phyloP scores from a whole-genome alignment of 176 grass and related monocot species.

The Aegilops tauschii region DNA sequence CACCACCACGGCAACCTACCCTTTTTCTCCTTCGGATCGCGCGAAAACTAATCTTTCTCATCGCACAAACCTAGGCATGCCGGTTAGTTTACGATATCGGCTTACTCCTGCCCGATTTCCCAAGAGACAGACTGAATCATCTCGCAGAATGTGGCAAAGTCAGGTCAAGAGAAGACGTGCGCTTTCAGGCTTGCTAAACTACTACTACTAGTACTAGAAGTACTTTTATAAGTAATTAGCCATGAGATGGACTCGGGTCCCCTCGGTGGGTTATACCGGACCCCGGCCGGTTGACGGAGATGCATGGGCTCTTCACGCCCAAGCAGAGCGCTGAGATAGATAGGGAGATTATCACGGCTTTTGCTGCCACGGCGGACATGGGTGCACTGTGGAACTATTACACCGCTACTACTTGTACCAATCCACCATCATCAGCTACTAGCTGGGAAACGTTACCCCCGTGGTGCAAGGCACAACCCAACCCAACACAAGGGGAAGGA shows the following conservation, averaged over 20 bases:
- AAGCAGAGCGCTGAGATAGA: not conserved
- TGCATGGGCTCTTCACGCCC: not conserved
- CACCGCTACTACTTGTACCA: not conserved
- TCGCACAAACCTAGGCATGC: conserved; percentile 10
- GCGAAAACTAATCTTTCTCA: not conserved
- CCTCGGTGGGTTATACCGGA: not conserved
- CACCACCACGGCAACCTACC: not conserved
- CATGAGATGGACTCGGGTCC: conserved; percentile 1
- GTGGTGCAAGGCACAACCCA: not conserved
- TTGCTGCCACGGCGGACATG: not conserved
- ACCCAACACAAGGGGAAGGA: not conserved
- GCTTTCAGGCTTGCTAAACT: not conserved
- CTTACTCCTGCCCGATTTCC: conserved; percentile 15
- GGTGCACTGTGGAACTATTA: not conserved
- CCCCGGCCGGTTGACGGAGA: not conserved
- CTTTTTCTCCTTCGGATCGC: conserved; percentile 31
- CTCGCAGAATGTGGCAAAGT: conserved; percentile 28
- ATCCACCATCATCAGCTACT: not conserved
- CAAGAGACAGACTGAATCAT: conserved; percentile 29
- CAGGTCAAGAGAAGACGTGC: conserved; percentile 9
- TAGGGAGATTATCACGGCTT: not conserved
- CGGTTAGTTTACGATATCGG: conserved; percentile 31
- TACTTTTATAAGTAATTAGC: not conserved
- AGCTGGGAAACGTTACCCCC: not conserved
- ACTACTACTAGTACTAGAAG: too few relatives aligned